phyloP scores from a whole-genome alignment of 345 rosid species.

The Hypericum androsaemum region DNA sequence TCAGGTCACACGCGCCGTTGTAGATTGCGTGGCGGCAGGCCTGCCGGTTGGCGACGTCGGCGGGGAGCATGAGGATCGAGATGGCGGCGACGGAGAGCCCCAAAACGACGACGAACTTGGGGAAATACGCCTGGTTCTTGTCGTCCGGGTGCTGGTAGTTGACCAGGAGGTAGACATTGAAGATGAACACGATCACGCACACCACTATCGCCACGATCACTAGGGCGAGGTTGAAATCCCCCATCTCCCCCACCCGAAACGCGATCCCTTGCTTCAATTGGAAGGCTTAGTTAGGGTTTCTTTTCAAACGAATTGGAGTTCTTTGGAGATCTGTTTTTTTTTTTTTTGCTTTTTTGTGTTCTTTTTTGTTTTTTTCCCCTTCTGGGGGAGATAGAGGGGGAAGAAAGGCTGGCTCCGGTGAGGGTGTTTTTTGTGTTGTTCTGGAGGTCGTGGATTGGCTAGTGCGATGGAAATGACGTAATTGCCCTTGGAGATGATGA shows the following conservation, averaged over 20 bases:
- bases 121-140: conserved; percentile 95
- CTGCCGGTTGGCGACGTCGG: conserved; percentile 98
- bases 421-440: not conserved
- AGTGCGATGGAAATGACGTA: not conserved
- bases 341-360: too few relatives aligned
- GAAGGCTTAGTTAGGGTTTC: not conserved
- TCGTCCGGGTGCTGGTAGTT: conserved; percentile 99
- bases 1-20: conserved; percentile 87
- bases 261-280: not conserved
- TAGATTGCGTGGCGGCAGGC: conserved; percentile 88
- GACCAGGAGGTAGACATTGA: conserved; percentile 91
- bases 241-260: conserved; percentile 33
- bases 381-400: not conserved
- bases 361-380: not conserved
- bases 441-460: not conserved
- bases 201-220: conserved; percentile 89
- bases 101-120: conserved; percentile 90
- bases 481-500: not conserved
- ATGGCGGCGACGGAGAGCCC: conserved; percentile 80
- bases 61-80: conserved; percentile 95
- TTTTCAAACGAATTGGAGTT: not conserved
- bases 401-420: conserved; percentile 1
- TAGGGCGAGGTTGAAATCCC: conserved; percentile 99
- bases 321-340: not conserved
- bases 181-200: conserved; percentile 73